Evolutionary conservation across 2,329 filamentous ascomycete species (phyloP), one percentile per base, ranked within the genome.

Genomic region (Calonectria ilicicola): DNA sequence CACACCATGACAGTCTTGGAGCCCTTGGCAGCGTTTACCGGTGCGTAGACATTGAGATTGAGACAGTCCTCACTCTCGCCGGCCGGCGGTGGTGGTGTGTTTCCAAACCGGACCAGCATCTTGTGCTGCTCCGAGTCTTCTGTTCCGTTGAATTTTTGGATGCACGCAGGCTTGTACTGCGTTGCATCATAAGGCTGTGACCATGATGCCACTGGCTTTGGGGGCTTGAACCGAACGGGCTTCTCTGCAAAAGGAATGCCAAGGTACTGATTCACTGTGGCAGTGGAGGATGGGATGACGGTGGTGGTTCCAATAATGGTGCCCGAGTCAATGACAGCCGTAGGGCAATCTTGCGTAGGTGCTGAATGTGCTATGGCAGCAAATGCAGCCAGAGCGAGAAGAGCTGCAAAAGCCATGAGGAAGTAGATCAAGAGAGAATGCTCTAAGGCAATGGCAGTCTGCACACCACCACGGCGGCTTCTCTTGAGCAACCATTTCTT

Each of bases 1-100:
- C 85, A 88, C 21, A 87, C 80, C 44, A 87, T 73, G 23, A 87
- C 86, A 4, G 86, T 80, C 51, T 85, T 87, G 53, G 82, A 80
- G 0, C 74, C 74, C 6, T 64, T 14, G 3, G 71, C 62, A 1
- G 77, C 75, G 1, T 58, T 66, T 0, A 78, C 72, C 1, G 83
- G 83, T 1, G 78, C 68, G 58, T 75, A 83, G 5, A 84, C 77
- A 32, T 84, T 82, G n/a, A 84, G 67, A 29, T 79, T 82, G 26
- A 84, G 62, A 27, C 83, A 84, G 29, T 84, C 81, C 51, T 84
- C 83, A 32, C 74, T 76, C 8, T 76, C 83, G 12, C 76, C 77
- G 0, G 73, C 77, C 1, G 79, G 75, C 0, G 79, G 76, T 7
- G 53, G 53, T 0, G 81, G 81, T 0, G 77, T 76, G 44, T 78